These are phyloP conservation scores for Solanum sparsipilum DNA, from an alignment of 257 asterid species.

Conservation along the genomic window DNA sequence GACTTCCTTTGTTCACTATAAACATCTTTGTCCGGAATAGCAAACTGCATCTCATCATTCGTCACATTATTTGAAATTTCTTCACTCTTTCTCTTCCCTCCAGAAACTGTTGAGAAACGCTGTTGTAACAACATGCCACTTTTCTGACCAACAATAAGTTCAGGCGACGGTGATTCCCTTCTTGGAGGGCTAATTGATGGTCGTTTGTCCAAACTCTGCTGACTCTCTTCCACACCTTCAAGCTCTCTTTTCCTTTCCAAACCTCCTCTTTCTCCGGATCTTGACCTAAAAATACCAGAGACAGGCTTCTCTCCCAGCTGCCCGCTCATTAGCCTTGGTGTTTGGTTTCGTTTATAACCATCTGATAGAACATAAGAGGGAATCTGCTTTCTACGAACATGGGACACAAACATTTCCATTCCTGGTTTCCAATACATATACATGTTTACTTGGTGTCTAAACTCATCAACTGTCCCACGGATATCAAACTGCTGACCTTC, in stretches of 20 bases:
- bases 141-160: constrained; percentile 25
- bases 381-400: constrained; percentile 82
- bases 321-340: constrained; percentile 31
- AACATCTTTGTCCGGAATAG: constrained; percentile 5
- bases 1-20: constrained; percentile 3
- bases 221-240: constrained; percentile 26
- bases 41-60: constrained; percentile 1
- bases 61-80: neutral
- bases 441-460: constrained; percentile 64
- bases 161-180: constrained; percentile 51
- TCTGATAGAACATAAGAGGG: constrained; percentile 76
- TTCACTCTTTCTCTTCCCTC: neutral
- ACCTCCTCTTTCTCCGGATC: constrained; percentile 7
- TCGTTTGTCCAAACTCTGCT: constrained; percentile 42
- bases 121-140: constrained; percentile 17
- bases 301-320: constrained; percentile 28
- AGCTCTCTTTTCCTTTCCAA: constrained; percentile 27
- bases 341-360: constrained; percentile 63
- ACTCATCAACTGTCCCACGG: constrained; percentile 86
- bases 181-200: constrained; percentile 46
- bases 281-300: constrained; percentile 26
- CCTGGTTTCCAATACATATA: constrained; percentile 86
- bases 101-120: constrained; percentile 9
- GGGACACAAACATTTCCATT: constrained; percentile 84
- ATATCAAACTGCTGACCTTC: constrained; percentile 95